Conservation (phyloP, 2,329 filamentous ascomycete species). For the Fusarium sp. region DNA sequence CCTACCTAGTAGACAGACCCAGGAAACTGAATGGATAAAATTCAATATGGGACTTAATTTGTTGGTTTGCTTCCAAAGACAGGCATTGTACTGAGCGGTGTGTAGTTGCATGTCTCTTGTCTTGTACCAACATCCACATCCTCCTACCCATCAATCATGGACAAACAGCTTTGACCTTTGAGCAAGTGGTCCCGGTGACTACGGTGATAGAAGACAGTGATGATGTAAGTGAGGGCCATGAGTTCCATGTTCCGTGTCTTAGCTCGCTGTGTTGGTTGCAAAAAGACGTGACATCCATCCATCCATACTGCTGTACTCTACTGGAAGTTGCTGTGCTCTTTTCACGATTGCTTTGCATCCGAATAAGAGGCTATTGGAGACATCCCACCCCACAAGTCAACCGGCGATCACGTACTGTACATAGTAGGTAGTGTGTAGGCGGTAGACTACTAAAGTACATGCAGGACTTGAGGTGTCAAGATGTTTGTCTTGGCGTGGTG, state of each 20-base stretch:
- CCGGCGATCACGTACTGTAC: constrained; percentile 1
- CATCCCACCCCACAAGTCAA: background rate
- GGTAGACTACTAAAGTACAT: background rate
- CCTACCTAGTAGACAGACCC: constrained; percentile 3
- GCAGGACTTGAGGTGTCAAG: constrained; percentile 9
- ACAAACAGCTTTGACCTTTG: constrained; percentile 21
- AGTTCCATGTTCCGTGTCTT: constrained; percentile 38
- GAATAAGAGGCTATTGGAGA: constrained; percentile 17
- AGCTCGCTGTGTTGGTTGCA: constrained; percentile 39
- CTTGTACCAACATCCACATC: background rate
- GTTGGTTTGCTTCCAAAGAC: constrained; percentile 13
- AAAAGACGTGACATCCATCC: constrained; percentile 29
- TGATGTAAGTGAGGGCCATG: constrained; percentile 41
- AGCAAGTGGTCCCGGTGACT: constrained; percentile 34
- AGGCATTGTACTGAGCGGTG: constrained; percentile 23
- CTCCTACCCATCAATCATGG: constrained; percentile 3
- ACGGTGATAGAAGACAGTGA: constrained; percentile 28
- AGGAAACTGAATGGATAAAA: constrained; percentile 3
- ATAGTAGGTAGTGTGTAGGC: constrained; percentile 1
- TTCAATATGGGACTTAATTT: constrained; percentile 6
- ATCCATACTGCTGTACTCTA: background rate
- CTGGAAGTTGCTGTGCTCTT: background rate
- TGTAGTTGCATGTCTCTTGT: constrained; percentile 18
- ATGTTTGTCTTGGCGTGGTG: constrained; percentile 5
- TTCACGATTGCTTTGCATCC: background rate